Evolutionary conservation across 805 yeast genomes (phyloP), one percentile per base, ranked within the genome.

Genomic region (Schizosaccharomyces lindneri): DNA sequence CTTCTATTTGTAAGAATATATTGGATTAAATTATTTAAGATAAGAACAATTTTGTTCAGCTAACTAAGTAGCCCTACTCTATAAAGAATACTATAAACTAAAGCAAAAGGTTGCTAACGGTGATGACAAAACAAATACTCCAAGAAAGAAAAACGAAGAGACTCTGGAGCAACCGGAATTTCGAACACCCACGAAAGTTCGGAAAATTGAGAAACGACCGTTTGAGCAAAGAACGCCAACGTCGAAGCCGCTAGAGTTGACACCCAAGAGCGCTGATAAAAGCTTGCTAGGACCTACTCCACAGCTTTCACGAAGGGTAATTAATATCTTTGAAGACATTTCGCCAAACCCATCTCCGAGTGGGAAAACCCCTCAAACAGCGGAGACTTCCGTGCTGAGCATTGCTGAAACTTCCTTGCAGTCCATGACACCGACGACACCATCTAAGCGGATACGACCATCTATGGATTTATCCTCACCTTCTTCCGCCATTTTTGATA

Each of bases 1-100:
- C 71, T 0, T 71, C 68, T 1, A 71, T 79, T 1, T 67, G 68
- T 62, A 64, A 64, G 66, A 66, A 64, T 27, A 64, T 27, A 21
- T 46, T 13, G 11, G 4, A 46, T 1, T 46, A 46, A 46, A 3
- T 13, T 15, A 36, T 36, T 36, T 36, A 13, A 15, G 41, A 36
- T 11, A 36, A 13, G 4, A 36, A 7, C 41, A 13, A 3, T 5
- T 13, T 11, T 36, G 41, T 36, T 36, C 41, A 36, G 41, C 41
- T 36, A 36, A 36, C 41, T 31, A 36, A 36, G 41, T 36, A 27
- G 55, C 64, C n/a, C 55, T 55, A 27, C 57, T 60, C 32, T 68
- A 68, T 62, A 67, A 66, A 62, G 55, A 63, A 57, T 67, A 68
- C 62, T 61, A 64, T 31, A 21, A 48, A n/a, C 61, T 63, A 31